Evolutionary conservation across 2,329 filamentous ascomycete species (phyloP).

Genomic region (Pyrenochaeta sp.): DNA sequence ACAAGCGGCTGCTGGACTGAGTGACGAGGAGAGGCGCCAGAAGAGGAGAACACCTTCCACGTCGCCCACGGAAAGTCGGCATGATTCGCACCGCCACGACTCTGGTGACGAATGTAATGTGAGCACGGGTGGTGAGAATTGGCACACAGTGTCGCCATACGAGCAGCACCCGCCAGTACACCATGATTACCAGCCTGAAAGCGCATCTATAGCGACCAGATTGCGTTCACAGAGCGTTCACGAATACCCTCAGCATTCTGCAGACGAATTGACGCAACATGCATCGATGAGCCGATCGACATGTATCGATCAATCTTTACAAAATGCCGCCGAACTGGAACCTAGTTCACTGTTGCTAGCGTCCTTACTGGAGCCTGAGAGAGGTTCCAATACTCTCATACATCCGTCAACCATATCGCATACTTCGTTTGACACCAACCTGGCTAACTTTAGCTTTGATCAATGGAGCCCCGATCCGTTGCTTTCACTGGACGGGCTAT

Average conservation of each 20-base stretch:
- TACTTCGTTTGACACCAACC: conserved; percentile 1
- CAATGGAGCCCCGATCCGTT: conserved; percentile 18
- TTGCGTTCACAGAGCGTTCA: not conserved
- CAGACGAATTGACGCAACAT: not conserved
- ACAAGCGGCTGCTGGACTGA: not conserved
- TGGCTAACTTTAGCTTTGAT: conserved; percentile 10
- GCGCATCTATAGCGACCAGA: not conserved
- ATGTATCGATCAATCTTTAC: not conserved
- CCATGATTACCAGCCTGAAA: not conserved
- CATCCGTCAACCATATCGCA: not conserved
- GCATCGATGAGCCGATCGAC: not conserved
- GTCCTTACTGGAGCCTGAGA: not conserved
- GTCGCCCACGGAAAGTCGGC: not conserved
- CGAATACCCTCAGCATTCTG: not conserved
- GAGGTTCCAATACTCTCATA: not conserved
- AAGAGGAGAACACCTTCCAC: not conserved
- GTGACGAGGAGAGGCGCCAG: not conserved
- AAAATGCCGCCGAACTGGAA: not conserved
- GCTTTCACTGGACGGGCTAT: conserved; percentile 8
- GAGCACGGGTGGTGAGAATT: not conserved
- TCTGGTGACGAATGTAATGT: not conserved
- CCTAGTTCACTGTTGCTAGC: not conserved
- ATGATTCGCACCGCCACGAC: not conserved
- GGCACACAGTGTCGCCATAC: not conserved
- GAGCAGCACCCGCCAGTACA: not conserved